Conservation (phyloP, 176 grass and related monocot genomes). For the Otatea glauca region DNA sequence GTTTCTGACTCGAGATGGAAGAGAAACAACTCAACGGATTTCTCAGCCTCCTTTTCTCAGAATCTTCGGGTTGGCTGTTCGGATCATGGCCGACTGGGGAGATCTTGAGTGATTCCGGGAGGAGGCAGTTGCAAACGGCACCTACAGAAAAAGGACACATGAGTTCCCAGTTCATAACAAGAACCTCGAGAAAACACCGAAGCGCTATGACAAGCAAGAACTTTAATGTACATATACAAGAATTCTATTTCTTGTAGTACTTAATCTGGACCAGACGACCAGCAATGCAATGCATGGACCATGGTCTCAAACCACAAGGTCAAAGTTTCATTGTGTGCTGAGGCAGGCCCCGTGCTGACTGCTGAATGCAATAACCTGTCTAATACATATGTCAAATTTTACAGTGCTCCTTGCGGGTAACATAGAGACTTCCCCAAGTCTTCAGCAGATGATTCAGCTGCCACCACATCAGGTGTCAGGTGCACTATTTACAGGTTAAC, state of each 20-base stretch:
- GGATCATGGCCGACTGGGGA: conserved; percentile 73
- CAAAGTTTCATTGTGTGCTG: neutral
- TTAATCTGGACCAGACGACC: neutral
- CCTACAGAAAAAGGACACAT: conserved; percentile 49
- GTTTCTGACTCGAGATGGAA: conserved; percentile 78
- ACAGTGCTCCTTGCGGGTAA: neutral
- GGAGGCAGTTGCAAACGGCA: conserved; percentile 85
- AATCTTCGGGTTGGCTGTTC: conserved; percentile 69
- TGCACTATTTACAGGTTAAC: neutral
- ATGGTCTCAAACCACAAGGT: neutral
- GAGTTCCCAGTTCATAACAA: neutral
- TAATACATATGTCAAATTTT: neutral
- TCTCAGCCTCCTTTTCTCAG: conserved; percentile 69
- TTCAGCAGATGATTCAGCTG: neutral
- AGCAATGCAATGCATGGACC: neutral
- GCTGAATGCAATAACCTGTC: neutral
- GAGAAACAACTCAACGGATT: conserved; percentile 87
- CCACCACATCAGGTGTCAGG: neutral
- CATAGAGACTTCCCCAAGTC: neutral
- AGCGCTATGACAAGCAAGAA: neutral
- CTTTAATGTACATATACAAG: neutral
- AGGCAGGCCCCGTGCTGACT: conserved; percentile 13
- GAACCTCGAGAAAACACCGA: neutral
- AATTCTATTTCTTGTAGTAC: conserved; percentile 11
- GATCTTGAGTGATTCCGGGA: conserved; percentile 87